Evolutionary conservation across 2,329 filamentous ascomycete species (phyloP).

Genomic region (Alternaria rosae): DNA sequence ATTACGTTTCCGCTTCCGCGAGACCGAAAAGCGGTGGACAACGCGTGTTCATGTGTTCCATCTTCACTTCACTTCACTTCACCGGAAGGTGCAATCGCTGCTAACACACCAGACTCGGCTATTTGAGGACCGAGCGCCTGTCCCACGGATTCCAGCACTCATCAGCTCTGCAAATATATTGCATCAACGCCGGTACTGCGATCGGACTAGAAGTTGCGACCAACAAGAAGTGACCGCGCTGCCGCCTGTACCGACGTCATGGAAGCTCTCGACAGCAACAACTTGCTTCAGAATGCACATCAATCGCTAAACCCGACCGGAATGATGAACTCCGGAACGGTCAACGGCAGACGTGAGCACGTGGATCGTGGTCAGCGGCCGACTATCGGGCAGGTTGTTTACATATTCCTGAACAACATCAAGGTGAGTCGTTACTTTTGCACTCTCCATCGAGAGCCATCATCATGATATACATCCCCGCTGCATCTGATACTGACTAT

Average conservation of each 20-base stretch:
- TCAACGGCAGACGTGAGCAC: background rate
- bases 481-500: background rate
- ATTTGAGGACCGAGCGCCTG: slow-evolving; percentile 2
- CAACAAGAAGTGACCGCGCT: background rate
- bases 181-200: background rate
- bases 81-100: slow-evolving; percentile 6
- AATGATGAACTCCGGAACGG: background rate
- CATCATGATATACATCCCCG: background rate
- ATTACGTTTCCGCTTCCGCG: background rate
- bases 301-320: background rate
- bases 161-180: background rate
- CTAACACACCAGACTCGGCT: background rate
- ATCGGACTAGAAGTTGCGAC: background rate
- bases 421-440: slow-evolving; percentile 20
- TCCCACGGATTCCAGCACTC: background rate
- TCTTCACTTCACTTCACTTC: slow-evolving; percentile 19
- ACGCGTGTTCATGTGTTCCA: slow-evolving; percentile 11
- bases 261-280: background rate
- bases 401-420: slow-evolving; percentile 27
- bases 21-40: background rate
- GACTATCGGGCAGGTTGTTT: slow-evolving; percentile 14
- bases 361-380: background rate
- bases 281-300: background rate
- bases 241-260: background rate
- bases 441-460: background rate